Base-by-base conservation (phyloP, 1,284 basidiomycete genomes). In the Phenoliferia sp. region DNA sequence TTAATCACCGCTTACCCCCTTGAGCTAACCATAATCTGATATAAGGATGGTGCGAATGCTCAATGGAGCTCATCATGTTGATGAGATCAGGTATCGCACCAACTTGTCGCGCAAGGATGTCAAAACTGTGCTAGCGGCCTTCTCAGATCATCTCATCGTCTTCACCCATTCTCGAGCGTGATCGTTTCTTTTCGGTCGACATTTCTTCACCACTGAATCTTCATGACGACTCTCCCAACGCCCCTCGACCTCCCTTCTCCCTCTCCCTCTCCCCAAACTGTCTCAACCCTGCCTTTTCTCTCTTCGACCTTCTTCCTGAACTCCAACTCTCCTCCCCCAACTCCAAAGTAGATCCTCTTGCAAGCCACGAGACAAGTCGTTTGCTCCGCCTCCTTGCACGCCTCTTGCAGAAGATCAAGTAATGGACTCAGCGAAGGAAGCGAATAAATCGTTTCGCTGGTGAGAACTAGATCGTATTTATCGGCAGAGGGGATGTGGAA, bases 261-360 rank as follows among this genome's bases (percentile, higher is more conserved):
- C 72, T 78, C 79, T 35, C 80, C 82, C 73, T 81, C 82, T 72
- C 89, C 86, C 66, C 78, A 81, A 28, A 81, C 78, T 35, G 71
- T 73, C 57, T 33, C 70, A 71, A 52, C 83, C 82, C 65, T 70
- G 22, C 75, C 80, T 1, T 74, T 76, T 2, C 72, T 69, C 32
- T 75, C 76, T 66, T 84, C 80, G 0, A 93, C 83, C n/a, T 74
- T 73, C 29, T 77, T 69, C 26, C 87, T 78, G 77, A 99, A 96
- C 66, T 89, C 88, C 29, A 85, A 80, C 12, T 94, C 83, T 0
- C 93, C 91, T 0, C 94, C 94, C 0, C 95, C 95, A 3, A 98
- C 94, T 22, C 95, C 95, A 80, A 98, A 98, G 78, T 99, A 98
- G 33, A 97, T 81, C 15, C 92, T 84, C 80, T 94, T 98, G n/a